Evolutionary conservation across 1,284 basidiomycete genomes (phyloP).

Genomic region (Trichosporon ovoides): DNA sequence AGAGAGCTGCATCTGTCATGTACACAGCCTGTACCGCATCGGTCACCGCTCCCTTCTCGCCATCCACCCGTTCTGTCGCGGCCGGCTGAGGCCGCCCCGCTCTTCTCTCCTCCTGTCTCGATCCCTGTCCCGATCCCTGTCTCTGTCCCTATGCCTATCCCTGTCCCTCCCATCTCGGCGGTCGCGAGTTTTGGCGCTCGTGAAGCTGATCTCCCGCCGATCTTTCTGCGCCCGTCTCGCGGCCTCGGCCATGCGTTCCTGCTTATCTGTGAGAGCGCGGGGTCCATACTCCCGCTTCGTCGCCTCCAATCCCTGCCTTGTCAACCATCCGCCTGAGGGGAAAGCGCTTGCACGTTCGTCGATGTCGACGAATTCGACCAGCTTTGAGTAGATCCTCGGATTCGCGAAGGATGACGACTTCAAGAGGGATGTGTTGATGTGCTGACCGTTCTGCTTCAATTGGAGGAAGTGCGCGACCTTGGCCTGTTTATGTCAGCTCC

Average conservation of each 20-base stretch:
- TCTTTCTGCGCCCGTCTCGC: constrained; percentile 54
- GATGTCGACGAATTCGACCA: constrained; percentile 81
- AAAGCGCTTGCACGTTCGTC: constrained; percentile 80
- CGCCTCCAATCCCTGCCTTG: constrained; percentile 28
- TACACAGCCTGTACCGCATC: too few relatives aligned
- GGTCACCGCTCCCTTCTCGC: neutral
- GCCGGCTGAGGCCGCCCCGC: neutral
- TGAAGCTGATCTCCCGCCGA: constrained; percentile 59
- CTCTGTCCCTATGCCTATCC: too few relatives aligned
- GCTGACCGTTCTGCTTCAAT: constrained; percentile 67
- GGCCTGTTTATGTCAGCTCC: constrained; percentile 52
- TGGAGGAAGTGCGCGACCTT: constrained; percentile 70
- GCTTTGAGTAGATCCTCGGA: constrained; percentile 84
- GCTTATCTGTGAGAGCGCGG: constrained; percentile 47
- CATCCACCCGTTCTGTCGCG: neutral
- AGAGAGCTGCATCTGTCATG: too few relatives aligned
- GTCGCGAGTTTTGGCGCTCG: constrained; percentile 24
- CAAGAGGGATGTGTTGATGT: constrained; percentile 92
- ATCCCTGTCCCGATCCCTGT: constrained; percentile 14
- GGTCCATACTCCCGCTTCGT: constrained; percentile 29
- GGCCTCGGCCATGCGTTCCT: constrained; percentile 60
- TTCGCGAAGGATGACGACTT: constrained; percentile 85
- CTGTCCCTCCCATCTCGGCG: constrained; percentile 10
- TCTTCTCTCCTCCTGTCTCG: constrained; percentile 19
- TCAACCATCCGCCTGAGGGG: constrained; percentile 50